Evolutionary conservation across 352 stramenopile species (phyloP).

Genomic region (Globisporangium polare): DNA sequence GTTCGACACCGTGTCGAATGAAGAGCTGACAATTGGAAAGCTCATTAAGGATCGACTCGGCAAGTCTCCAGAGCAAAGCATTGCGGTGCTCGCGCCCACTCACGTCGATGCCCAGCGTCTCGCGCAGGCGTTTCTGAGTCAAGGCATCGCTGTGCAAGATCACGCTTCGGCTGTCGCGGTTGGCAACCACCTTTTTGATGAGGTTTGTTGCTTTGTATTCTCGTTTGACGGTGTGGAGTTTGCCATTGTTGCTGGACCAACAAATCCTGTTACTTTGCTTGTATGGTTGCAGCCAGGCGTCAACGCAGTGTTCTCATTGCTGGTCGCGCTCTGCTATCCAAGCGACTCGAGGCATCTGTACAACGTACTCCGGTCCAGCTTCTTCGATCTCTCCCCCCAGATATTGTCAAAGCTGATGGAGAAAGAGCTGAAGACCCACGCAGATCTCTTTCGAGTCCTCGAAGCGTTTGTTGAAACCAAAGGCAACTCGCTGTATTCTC

Average conservation of each 20-base stretch:
- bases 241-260: not conserved
- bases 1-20: constrained; percentile 19
- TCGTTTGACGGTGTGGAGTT: not conserved
- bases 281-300: constrained; percentile 34
- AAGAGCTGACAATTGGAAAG: constrained; percentile 18
- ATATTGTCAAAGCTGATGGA: constrained; percentile 67
- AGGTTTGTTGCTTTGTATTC: constrained; percentile 11
- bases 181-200: constrained; percentile 21
- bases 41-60: constrained; percentile 11
- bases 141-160: constrained; percentile 27
- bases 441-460: constrained; percentile 48
- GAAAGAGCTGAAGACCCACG: constrained; percentile 43
- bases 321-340: constrained; percentile 59
- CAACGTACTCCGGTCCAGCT: constrained; percentile 69
- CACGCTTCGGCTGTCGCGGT: not conserved
- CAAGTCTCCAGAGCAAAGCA: constrained; percentile 6
- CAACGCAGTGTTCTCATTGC: constrained; percentile 58
- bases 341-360: constrained; percentile 74
- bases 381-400: constrained; percentile 47
- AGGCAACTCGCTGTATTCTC: constrained; percentile 16
- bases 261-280: not conserved
- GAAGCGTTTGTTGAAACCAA: constrained; percentile 40
- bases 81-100: constrained; percentile 35
- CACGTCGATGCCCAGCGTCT: constrained; percentile 36
- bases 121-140: constrained; percentile 25